Evolutionary conservation across 495 filamentous ascomycete genomes (phyloP), one percentile per base, ranked within the genome.

Genomic region (Podospora australis): DNA sequence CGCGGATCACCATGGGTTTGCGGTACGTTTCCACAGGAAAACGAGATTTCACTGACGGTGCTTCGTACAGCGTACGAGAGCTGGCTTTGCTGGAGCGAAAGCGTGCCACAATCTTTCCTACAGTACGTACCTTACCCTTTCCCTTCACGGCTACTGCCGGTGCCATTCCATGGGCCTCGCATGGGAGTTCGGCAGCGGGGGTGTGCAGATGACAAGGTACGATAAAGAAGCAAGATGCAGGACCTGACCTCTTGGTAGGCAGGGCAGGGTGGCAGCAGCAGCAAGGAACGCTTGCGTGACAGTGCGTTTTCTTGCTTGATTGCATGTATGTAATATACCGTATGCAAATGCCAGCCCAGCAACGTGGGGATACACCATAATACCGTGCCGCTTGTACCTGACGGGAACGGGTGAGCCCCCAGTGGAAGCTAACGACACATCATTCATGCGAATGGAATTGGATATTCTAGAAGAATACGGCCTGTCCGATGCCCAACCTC

Each of bases 1-100:
- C 36, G 49, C 42, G 25, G 49, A 52, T 52, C 49, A 42, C 42
- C 34, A 40, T 26, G 28, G 17, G 7, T 28, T 8, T 23, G 11
- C 28, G n/a, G n/a, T n/a, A n/a, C n/a, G n/a, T n/a, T n/a, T n/a
- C n/a, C n/a, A n/a, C n/a, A n/a, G n/a, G n/a, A n/a, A n/a, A n/a
- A n/a, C n/a, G n/a, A n/a, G n/a, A n/a, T n/a, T n/a, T n/a, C n/a
- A n/a, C n/a, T n/a, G n/a, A n/a, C n/a, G n/a, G n/a, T n/a, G n/a
- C n/a, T n/a, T n/a, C n/a, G n/a, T n/a, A n/a, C n/a, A n/a, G n/a
- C n/a, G n/a, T n/a, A n/a, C n/a, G n/a, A n/a, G n/a, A n/a, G n/a
- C n/a, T n/a, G n/a, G n/a, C n/a, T n/a, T n/a, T n/a, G n/a, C n/a
- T n/a, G n/a, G n/a, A n/a, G n/a, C n/a, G n/a, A n/a, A n/a, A n/a